phyloP scores from a whole-genome alignment of 139 green algal species.

The Picochlorum sp. region DNA sequence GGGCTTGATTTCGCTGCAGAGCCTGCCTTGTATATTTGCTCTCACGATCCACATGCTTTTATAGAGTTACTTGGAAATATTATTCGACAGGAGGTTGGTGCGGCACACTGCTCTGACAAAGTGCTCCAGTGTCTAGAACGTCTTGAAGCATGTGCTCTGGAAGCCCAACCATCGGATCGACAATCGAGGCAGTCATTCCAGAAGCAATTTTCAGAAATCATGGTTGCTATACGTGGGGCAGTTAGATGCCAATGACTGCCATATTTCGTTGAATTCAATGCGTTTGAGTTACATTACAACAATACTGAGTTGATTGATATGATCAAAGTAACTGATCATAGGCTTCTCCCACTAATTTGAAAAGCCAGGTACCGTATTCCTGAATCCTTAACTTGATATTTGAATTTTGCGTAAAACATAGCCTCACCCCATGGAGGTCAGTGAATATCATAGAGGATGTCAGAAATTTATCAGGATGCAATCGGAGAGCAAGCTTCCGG shows the following conservation, averaged over 20 bases:
- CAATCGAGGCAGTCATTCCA: too few species aligned
- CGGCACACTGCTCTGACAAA: too few species aligned
- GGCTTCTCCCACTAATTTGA: constrained; percentile 16
- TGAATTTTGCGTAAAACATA: neutral
- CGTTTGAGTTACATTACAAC: too few species aligned
- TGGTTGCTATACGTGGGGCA: too few species aligned
- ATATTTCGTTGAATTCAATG: too few species aligned
- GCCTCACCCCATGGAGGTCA: neutral
- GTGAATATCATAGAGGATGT: neutral
- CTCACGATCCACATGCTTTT: neutral
- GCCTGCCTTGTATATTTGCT: constrained; percentile 33
- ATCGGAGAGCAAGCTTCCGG: constrained; percentile 56
- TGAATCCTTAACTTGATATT: constrained; percentile 1
- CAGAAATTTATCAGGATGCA: constrained; percentile 69
- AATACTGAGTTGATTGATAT: too few species aligned
- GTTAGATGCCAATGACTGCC: too few species aligned
- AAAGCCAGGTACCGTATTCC: constrained; percentile 16
- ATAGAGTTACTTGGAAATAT: neutral
- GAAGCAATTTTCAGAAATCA: too few species aligned
- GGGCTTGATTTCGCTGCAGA: constrained; percentile 50
- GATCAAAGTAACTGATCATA: neutral
- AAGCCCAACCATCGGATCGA: too few species aligned
- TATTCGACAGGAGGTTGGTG: neutral
- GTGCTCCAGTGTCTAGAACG: too few species aligned
- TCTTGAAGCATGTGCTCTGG: too few species aligned